Evolutionary conservation across 1,139 yeast genomes (phyloP).

Genomic region (Suhomyces taliae): DNA sequence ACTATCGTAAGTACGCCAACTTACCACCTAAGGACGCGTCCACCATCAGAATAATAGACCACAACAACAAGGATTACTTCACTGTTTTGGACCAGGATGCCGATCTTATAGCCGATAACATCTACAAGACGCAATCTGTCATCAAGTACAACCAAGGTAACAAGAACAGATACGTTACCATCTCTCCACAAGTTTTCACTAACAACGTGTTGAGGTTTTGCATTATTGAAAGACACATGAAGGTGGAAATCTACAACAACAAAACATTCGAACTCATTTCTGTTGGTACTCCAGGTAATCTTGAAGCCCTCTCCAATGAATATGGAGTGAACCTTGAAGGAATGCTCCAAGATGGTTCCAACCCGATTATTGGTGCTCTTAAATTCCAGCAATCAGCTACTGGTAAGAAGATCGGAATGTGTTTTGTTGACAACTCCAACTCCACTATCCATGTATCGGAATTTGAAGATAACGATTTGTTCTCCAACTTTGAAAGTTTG

Average conservation of each 20-base stretch:
- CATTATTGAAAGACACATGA: slow-evolving; percentile 65
- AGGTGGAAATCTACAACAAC: slow-evolving; percentile 71
- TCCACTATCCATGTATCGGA: slow-evolving; percentile 71
- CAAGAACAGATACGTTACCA: slow-evolving; percentile 66
- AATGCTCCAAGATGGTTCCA: slow-evolving; percentile 55
- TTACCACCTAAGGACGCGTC: slow-evolving; percentile 48
- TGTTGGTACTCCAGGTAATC: slow-evolving; percentile 88
- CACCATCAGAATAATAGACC: slow-evolving; percentile 68
- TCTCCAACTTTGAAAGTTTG: slow-evolving; percentile 80
- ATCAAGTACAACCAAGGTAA: slow-evolving; percentile 54
- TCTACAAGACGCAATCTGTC: slow-evolving; percentile 81
- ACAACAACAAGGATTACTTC: slow-evolving; percentile 69
- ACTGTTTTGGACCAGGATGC: slow-evolving; percentile 81
- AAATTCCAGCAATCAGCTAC: slow-evolving; percentile 50
- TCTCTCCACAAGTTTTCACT: slow-evolving; percentile 72
- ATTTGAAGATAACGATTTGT: slow-evolving; percentile 83
- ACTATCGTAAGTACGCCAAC: slow-evolving; percentile 56
- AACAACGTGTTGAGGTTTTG: slow-evolving; percentile 63
- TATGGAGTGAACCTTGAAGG: slow-evolving; percentile 67
- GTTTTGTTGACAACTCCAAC: slow-evolving; percentile 74
- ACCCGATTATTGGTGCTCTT: slow-evolving; percentile 75
- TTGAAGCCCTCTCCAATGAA: slow-evolving; percentile 47
- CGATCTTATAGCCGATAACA: slow-evolving; percentile 71
- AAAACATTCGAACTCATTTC: slow-evolving; percentile 58
- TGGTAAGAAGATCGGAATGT: slow-evolving; percentile 64